Evolutionary conservation across 208 protist species (phyloP).

Genomic region (Naegleria gruberi): DNA sequence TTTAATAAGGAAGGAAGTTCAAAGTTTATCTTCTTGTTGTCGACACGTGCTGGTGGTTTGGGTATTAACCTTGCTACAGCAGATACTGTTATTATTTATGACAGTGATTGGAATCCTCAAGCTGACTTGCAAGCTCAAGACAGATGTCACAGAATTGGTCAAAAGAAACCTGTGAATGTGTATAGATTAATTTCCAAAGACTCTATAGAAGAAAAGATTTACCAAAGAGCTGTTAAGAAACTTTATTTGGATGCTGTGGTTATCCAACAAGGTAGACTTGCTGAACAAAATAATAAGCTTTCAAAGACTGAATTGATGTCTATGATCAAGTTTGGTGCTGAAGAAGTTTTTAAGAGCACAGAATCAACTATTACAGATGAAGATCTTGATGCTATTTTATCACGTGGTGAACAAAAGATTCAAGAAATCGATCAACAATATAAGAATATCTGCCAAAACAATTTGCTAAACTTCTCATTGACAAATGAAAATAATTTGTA

Average conservation of each 20-base stretch:
- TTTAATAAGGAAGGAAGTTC: conserved; percentile 81
- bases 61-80: conserved; percentile 97
- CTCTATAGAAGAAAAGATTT: conserved; percentile 95
- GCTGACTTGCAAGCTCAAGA: conserved; percentile 97
- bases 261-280: conserved; percentile 89
- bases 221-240: conserved; percentile 92
- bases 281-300: conserved; percentile 44
- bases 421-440: conserved; percentile 65
- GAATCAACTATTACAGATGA: conserved; percentile 84
- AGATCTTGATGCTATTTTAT: conserved; percentile 94
- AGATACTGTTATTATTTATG: conserved; percentile 96
- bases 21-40: conserved; percentile 94
- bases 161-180: conserved; percentile 88
- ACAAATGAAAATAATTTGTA: conserved; percentile 82
- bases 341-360: conserved; percentile 84
- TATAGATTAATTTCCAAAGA: conserved; percentile 93
- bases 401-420: conserved; percentile 69
- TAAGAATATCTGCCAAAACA: conserved; percentile 67
- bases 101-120: conserved; percentile 97
- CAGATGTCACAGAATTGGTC: conserved; percentile 94
- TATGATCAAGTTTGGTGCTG: conserved; percentile 95
- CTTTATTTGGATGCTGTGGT: conserved; percentile 95
- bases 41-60: conserved; percentile 93
- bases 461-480: conserved; percentile 80
- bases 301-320: conserved; percentile 86